These are phyloP conservation scores for Ophiostoma sp. DNA, from an alignment of 2,329 filamentous ascomycete genomes.

Conservation along the genomic window DNA sequence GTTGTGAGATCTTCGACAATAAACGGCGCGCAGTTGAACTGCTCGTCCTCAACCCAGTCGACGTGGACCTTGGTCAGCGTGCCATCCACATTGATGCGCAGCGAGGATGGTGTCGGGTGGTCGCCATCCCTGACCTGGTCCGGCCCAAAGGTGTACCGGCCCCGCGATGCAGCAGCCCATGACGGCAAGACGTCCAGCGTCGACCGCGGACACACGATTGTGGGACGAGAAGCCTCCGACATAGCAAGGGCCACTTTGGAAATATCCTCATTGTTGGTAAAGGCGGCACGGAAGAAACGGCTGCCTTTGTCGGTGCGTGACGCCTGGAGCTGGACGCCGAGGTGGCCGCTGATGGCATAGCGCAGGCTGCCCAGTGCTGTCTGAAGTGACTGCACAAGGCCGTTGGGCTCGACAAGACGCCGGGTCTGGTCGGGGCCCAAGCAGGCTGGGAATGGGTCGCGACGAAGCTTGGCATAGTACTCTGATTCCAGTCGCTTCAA, in stretches of 20 bases:
- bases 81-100: neutral
- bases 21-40: neutral
- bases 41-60: conserved; percentile 12
- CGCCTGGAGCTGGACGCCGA: conserved; percentile 34
- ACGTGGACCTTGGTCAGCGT: neutral
- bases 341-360: conserved; percentile 44
- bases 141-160: conserved; percentile 30
- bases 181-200: conserved; percentile 35
- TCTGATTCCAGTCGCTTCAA: too few species aligned
- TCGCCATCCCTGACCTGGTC: conserved; percentile 33
- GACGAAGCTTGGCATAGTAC: too few species aligned
- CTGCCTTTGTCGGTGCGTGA: too few species aligned
- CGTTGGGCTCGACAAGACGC: neutral
- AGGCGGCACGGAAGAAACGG: neutral
- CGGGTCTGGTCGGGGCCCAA: too few species aligned
- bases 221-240: neutral
- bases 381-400: conserved; percentile 38
- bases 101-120: conserved; percentile 27
- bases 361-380: conserved; percentile 39
- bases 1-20: neutral
- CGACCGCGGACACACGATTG: conserved; percentile 38
- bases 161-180: conserved; percentile 37
- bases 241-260: neutral
- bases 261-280: neutral
- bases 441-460: too few species aligned